phyloP scores from a whole-genome alignment of 257 asterid species.

The Thymus mandschuricus region DNA sequence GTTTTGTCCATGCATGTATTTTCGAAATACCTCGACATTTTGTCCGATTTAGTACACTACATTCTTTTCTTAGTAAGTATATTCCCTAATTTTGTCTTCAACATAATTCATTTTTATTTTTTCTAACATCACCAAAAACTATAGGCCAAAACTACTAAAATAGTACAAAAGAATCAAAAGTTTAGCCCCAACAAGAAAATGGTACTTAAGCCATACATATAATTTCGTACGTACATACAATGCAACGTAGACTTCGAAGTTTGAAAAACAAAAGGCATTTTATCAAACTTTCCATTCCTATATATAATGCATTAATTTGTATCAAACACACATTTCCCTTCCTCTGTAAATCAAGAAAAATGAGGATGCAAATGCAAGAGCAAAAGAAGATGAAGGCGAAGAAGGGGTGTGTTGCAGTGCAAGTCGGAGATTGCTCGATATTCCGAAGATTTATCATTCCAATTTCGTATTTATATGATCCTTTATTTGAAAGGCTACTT shows the following conservation, averaged over 20 bases:
- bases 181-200: background rate
- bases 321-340: background rate
- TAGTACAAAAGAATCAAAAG: background rate
- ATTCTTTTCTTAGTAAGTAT: background rate
- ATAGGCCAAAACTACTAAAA: background rate
- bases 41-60: too few species aligned
- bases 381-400: slow-evolving; percentile 34
- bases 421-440: slow-evolving; percentile 27
- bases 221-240: background rate
- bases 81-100: background rate
- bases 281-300: background rate
- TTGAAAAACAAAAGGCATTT: too few species aligned
- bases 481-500: slow-evolving; percentile 35
- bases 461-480: slow-evolving; percentile 37
- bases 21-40: too few species aligned
- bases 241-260: background rate
- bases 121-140: too few species aligned
- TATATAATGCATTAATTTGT: too few species aligned
- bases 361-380: background rate
- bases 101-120: too few species aligned
- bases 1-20: too few species aligned
- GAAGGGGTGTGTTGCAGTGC: slow-evolving; percentile 41
- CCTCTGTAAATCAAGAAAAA: too few species aligned
- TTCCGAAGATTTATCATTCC: slow-evolving; percentile 35
- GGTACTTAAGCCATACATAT: too few species aligned